phyloP scores from a whole-genome alignment of 2,329 filamentous ascomycete species.

The Cladosporium sp. region DNA sequence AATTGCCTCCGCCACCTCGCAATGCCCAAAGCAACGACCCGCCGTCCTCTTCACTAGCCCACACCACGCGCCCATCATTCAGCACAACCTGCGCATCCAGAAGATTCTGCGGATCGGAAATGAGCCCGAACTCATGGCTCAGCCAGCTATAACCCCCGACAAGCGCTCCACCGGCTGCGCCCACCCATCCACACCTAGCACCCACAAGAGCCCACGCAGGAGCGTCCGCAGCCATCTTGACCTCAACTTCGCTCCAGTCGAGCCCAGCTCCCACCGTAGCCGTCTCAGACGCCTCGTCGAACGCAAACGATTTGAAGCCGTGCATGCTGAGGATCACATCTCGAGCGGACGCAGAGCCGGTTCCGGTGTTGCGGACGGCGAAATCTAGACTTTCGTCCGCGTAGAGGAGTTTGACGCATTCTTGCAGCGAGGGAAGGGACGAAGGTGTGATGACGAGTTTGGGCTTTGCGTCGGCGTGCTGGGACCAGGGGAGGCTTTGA shows the following conservation, averaged over 20 bases:
- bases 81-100: constrained; percentile 45
- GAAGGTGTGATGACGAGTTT: constrained; percentile 40
- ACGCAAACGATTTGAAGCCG: constrained; percentile 42
- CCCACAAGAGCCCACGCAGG: constrained; percentile 42
- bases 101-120: constrained; percentile 45
- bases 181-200: constrained; percentile 43
- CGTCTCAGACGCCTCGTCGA: constrained; percentile 36
- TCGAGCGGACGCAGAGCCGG: constrained; percentile 40
- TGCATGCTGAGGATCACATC: constrained; percentile 44
- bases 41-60: constrained; percentile 42
- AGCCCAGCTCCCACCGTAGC: constrained; percentile 42
- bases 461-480: constrained; percentile 39
- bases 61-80: constrained; percentile 41
- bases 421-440: constrained; percentile 35
- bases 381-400: constrained; percentile 40
- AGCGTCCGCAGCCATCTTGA: constrained; percentile 39
- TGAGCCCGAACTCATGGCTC: constrained; percentile 42
- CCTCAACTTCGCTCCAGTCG: constrained; percentile 43
- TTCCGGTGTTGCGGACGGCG: constrained; percentile 42
- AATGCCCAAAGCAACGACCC: constrained; percentile 47
- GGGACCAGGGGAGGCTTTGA: constrained; percentile 37
- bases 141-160: constrained; percentile 46
- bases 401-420: constrained; percentile 39
- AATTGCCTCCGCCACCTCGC: constrained; percentile 44
- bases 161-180: constrained; percentile 43